Base-by-base conservation (phyloP, 75 land plant species). In the Selaginella tamariscina region DNA sequence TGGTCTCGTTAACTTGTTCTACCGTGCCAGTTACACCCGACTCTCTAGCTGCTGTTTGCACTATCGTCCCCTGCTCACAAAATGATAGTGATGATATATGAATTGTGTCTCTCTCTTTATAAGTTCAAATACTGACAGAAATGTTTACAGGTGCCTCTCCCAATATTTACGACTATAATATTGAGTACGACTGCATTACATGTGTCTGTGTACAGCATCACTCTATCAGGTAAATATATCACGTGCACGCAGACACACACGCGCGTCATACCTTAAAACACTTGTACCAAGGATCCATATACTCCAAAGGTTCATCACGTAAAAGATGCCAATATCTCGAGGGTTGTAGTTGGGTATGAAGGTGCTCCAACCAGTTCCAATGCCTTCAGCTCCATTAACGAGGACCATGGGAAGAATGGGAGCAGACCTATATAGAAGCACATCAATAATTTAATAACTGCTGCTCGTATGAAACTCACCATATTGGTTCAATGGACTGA, bases 321-420 rank as follows among this genome's bases (percentile, higher is more conserved):
- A 95, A 69, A 54, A 95, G 55, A 22, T 71, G 78, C 67, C 68
- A 69, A 95, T 85, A 26, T 95, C 99, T 64, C 89, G 73, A 18
- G 99, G 99, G 44, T 91, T 95, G 33, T 90, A 95, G 32, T 95
- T 95, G 1, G 99, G 99, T 31, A 95, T 77, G 66, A 78, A 90
- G 56, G 99, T 79, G 59, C 99, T 95, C 99, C 99, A 95, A 0
- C 99, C 99, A 32, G 99, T 95, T 22, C 99, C 99, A 65, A 95
- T 95, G 31, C 99, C 99, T 77, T 95, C 99, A 81, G 96, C 85
- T 70, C 99, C 99, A 72, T 95, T 95, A 24, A 91, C 92, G 24
- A 95, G 84, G 59, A 95, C 96, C 79, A 77, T 73, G 2, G 99
- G 99, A 8, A 95, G 81, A 24, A 85, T 79, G 13, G 99, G 99